Evolutionary conservation across 176 grass and related monocot species (phyloP).

Genomic region (Alopecurus myosuroides): DNA sequence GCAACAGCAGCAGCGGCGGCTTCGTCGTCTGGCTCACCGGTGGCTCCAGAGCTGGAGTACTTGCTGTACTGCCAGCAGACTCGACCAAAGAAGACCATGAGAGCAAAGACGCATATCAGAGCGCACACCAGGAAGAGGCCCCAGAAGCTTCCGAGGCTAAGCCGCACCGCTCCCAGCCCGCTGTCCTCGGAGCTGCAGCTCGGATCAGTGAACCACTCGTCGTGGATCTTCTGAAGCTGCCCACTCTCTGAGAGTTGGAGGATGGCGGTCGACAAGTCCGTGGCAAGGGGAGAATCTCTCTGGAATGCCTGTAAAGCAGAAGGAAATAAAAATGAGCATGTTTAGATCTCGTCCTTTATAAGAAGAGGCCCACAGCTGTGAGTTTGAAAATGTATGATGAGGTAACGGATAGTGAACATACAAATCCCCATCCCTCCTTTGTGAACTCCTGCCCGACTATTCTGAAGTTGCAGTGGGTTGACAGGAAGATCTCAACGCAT

Average conservation of each 20-base stretch:
- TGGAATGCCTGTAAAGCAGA: slow-evolving; percentile 64
- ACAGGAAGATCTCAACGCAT: slow-evolving; percentile 68
- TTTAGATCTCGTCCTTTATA: background rate
- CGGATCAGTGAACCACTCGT: slow-evolving; percentile 49
- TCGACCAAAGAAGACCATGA: slow-evolving; percentile 46
- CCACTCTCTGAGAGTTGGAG: slow-evolving; percentile 84
- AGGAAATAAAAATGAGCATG: slow-evolving; percentile 10
- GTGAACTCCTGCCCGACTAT: slow-evolving; percentile 78
- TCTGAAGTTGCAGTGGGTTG: slow-evolving; percentile 69
- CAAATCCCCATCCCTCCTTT: slow-evolving; percentile 92
- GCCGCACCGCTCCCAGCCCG: slow-evolving; percentile 37
- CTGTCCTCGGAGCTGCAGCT: slow-evolving; percentile 46
- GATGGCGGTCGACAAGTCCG: slow-evolving; percentile 81
- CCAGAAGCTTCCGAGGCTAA: slow-evolving; percentile 76
- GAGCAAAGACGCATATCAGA: slow-evolving; percentile 43
- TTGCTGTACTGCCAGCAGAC: slow-evolving; percentile 48
- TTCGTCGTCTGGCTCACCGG: background rate
- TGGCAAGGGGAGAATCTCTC: slow-evolving; percentile 77
- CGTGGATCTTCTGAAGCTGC: slow-evolving; percentile 75
- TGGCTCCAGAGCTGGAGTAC: slow-evolving; percentile 29
- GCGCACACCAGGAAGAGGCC: slow-evolving; percentile 77
- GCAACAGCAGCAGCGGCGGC: background rate
- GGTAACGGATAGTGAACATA: slow-evolving; percentile 39
- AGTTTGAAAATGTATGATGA: background rate
- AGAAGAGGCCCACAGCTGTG: background rate